These are phyloP conservation scores for Trichosporon coremiiforme DNA, from an alignment of 1,284 basidiomycete species.

Conservation along the genomic window DNA sequence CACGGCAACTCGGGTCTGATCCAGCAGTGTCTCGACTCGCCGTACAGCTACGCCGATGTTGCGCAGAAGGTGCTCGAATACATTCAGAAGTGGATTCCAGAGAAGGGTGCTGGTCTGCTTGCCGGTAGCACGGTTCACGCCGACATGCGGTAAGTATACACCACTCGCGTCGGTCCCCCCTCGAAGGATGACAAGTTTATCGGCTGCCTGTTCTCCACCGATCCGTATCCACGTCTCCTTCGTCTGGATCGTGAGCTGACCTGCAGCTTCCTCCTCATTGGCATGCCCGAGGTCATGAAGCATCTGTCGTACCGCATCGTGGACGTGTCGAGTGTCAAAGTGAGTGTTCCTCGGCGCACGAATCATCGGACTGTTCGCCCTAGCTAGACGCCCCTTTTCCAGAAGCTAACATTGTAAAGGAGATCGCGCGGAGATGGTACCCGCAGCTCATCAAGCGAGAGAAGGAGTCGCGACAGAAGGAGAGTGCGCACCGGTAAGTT, in stretches of 20 bases:
- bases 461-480: slow-evolving; percentile 36
- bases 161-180: neutral
- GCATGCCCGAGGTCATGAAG: slow-evolving; percentile 57
- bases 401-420: slow-evolving; percentile 42
- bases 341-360: slow-evolving; percentile 6
- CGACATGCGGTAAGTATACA: slow-evolving; percentile 52
- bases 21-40: slow-evolving; percentile 49
- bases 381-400: too few relatives aligned
- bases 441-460: slow-evolving; percentile 40
- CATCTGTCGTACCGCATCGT: slow-evolving; percentile 60
- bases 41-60: slow-evolving; percentile 54
- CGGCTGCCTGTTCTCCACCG: neutral
- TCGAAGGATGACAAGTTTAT: too few relatives aligned
- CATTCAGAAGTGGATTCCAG: slow-evolving; percentile 58
- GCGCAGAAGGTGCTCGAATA: slow-evolving; percentile 56
- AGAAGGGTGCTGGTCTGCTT: slow-evolving; percentile 54
- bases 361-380: too few relatives aligned
- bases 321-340: slow-evolving; percentile 54
- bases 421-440: slow-evolving; percentile 59
- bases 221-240: neutral
- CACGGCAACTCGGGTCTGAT: slow-evolving; percentile 56
- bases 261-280: slow-evolving; percentile 55
- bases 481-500: slow-evolving; percentile 50
- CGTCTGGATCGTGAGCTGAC: neutral
- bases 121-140: slow-evolving; percentile 61